Percentiles rank a stretch among this genome's conserved stretches.
Conservation (phyloP, 257 asterid genomes). For the Mitragyna speciosa region DNA sequence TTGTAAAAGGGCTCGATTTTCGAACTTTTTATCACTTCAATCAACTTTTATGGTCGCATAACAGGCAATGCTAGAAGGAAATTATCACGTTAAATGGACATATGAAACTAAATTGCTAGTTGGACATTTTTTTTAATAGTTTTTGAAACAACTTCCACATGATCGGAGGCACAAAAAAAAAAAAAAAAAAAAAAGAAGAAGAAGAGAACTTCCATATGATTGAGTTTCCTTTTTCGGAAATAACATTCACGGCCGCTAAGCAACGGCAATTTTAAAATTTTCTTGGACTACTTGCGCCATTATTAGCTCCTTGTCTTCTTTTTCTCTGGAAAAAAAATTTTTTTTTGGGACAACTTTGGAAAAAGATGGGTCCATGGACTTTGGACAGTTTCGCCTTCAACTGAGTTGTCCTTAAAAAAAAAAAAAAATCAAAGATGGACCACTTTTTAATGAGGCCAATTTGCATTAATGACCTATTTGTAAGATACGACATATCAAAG, state of each 20-base stretch:
- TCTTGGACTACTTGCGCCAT: not conserved
- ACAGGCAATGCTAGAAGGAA: too few relatives aligned
- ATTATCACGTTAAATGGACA: not conserved
- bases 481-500: not conserved
- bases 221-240: not conserved
- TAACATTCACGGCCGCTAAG: not conserved
- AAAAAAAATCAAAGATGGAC: constrained; percentile 18
- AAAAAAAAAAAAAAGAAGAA: too few relatives aligned
- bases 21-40: too few relatives aligned
- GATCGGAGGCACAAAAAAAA: too few relatives aligned
- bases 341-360: too few relatives aligned
- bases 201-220: not conserved
- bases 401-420: constrained; percentile 19
- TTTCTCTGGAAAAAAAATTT: not conserved
- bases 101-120: not conserved
- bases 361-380: not conserved
- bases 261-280: constrained; percentile 1
- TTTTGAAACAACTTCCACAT: not conserved
- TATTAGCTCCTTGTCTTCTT: not conserved
- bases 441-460: constrained; percentile 8
- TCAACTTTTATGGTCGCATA: too few relatives aligned
- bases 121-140: not conserved
- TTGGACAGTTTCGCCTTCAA: constrained; percentile 5
- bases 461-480: constrained; percentile 5
- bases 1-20: too few relatives aligned